A percentile compares a stretch with the other conserved stretches of the same genome.
phyloP scores from a whole-genome alignment of 2,329 filamentous ascomycete genomes.

The Fusarium sp. region DNA sequence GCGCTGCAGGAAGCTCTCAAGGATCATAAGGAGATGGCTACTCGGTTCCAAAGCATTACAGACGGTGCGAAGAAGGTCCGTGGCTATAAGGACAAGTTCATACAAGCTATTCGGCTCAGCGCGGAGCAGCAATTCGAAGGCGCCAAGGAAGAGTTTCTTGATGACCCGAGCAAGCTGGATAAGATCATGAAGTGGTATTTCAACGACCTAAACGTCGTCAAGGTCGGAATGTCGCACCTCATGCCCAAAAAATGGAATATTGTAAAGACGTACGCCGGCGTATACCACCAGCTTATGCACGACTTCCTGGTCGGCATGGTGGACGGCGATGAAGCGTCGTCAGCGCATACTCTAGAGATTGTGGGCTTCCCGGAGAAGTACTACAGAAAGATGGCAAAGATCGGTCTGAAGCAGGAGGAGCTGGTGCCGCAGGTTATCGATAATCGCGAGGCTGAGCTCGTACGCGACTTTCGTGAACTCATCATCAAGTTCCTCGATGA shows the following conservation, averaged over 20 bases:
- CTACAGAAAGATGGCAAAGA: constrained; percentile 93
- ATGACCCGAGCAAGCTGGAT: constrained; percentile 84
- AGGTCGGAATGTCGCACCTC: constrained; percentile 88
- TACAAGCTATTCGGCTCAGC: constrained; percentile 80
- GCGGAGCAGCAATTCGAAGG: constrained; percentile 81
- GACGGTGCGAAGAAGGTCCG: constrained; percentile 91
- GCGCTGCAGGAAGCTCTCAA: constrained; percentile 94
- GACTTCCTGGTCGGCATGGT: constrained; percentile 88
- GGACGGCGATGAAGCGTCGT: constrained; percentile 85
- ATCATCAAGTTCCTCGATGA: constrained; percentile 97
- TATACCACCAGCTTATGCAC: constrained; percentile 96
- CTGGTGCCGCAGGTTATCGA: constrained; percentile 89
- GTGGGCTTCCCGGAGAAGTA: constrained; percentile 97
- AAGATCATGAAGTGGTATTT: constrained; percentile 97
- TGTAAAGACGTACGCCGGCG: constrained; percentile 86
- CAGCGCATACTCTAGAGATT: constrained; percentile 89
- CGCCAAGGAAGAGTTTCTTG: constrained; percentile 80
- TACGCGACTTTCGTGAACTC: constrained; percentile 92
- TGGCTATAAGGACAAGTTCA: constrained; percentile 97
- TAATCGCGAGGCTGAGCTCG: constrained; percentile 88
- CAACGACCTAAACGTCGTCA: constrained; percentile 95
- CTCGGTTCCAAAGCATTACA: constrained; percentile 93
- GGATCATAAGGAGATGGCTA: constrained; percentile 94
- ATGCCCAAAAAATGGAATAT: constrained; percentile 99
- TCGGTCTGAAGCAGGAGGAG: constrained; percentile 83